Conservation (phyloP, 2,329 filamentous ascomycete species). For the Monosporascus sp. region DNA sequence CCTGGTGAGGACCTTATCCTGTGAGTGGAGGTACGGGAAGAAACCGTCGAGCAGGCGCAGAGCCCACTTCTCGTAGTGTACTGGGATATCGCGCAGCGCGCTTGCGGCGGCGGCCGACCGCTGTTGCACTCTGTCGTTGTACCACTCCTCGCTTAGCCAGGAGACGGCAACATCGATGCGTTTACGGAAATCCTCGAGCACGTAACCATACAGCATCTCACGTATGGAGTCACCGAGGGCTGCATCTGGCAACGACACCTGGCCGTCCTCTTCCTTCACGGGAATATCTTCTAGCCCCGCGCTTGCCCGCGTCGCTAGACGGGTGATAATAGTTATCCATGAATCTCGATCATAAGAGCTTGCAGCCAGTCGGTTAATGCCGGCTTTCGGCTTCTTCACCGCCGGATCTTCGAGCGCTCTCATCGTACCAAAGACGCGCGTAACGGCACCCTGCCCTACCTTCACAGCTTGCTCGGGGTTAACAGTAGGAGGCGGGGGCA, state of each 20-base stretch:
- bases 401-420: slow-evolving; percentile 64
- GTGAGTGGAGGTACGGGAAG: slow-evolving; percentile 81
- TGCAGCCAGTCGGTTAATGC: slow-evolving; percentile 79
- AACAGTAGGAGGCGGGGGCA: slow-evolving; percentile 71
- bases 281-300: slow-evolving; percentile 59
- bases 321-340: slow-evolving; percentile 83
- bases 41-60: slow-evolving; percentile 83
- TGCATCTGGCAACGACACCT: slow-evolving; percentile 20
- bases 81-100: slow-evolving; percentile 41
- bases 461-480: slow-evolving; percentile 66
- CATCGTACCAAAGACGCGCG: slow-evolving; percentile 74
- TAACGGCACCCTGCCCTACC: slow-evolving; percentile 68
- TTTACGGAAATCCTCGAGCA: slow-evolving; percentile 86
- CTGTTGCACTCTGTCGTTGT: slow-evolving; percentile 67
- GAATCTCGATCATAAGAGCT: slow-evolving; percentile 81
- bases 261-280: slow-evolving; percentile 53
- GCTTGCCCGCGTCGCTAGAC: slow-evolving; percentile 75
- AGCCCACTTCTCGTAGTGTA: slow-evolving; percentile 75
- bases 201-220: slow-evolving; percentile 74
- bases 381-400: slow-evolving; percentile 58
- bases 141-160: slow-evolving; percentile 98
- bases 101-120: slow-evolving; percentile 35
- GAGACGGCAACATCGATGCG: slow-evolving; percentile 86
- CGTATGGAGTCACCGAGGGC: slow-evolving; percentile 65
- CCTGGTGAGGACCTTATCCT: slow-evolving; percentile 83